Evolutionary conservation across 1,284 basidiomycete genomes (phyloP).

Genomic region (Papiliotrema terrestris): DNA sequence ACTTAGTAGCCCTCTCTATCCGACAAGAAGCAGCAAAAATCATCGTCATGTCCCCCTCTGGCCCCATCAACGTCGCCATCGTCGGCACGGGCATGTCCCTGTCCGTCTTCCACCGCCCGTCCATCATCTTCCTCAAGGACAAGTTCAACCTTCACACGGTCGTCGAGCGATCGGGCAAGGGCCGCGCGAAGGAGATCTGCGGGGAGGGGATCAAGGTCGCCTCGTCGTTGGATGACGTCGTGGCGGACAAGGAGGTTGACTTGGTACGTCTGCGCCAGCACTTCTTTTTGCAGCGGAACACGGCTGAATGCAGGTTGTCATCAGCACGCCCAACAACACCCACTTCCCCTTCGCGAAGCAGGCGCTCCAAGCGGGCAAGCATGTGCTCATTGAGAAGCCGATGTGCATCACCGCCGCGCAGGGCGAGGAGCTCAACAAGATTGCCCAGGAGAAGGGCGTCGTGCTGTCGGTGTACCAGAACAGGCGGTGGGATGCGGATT

Average conservation of each 20-base stretch:
- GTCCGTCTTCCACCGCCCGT: conserved; percentile 73
- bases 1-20: no score
- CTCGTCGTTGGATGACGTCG: conserved; percentile 41
- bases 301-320: conserved; percentile 49
- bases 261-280: conserved; percentile 24
- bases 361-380: conserved; percentile 68
- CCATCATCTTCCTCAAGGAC: conserved; percentile 68
- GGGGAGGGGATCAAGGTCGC: conserved; percentile 45
- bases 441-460: conserved; percentile 64
- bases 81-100: conserved; percentile 72
- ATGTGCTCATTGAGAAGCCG: conserved; percentile 79
- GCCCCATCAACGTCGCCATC: conserved; percentile 55
- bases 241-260: conserved; percentile 48
- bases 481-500: conserved; percentile 57
- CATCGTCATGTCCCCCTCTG: background rate
- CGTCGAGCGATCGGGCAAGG: conserved; percentile 40
- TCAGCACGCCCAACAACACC: conserved; percentile 75
- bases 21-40: no score
- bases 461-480: conserved; percentile 74
- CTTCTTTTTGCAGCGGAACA: background rate
- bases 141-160: conserved; percentile 69
- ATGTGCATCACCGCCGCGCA: conserved; percentile 64
- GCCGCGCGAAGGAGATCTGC: conserved; percentile 27
- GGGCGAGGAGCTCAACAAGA: conserved; percentile 62
- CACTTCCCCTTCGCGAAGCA: conserved; percentile 60